phyloP scores from a whole-genome alignment of 2,329 filamentous ascomycete species.

The Allantophomopsis cytisporea region DNA sequence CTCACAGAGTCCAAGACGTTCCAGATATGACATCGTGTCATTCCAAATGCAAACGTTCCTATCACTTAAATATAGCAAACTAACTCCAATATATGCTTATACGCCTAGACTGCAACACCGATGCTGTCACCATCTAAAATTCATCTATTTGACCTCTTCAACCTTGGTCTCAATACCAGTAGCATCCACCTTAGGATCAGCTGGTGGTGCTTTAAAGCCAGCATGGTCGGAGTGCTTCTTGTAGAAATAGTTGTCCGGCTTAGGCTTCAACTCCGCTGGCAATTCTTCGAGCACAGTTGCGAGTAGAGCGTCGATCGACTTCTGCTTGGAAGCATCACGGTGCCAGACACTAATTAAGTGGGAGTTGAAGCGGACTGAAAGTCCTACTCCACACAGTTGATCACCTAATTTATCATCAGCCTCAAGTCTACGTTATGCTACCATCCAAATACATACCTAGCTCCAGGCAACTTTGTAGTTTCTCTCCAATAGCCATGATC shows the following conservation, averaged over 20 bases:
- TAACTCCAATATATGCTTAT: too few species aligned
- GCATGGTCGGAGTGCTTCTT: constrained; percentile 84
- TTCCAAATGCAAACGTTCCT: too few species aligned
- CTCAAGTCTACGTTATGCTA: neutral
- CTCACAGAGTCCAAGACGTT: too few species aligned
- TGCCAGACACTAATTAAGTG: constrained; percentile 90
- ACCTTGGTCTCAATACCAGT: constrained; percentile 8
- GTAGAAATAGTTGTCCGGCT: constrained; percentile 64
- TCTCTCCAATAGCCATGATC: constrained; percentile 72
- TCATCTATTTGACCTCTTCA: too few species aligned
- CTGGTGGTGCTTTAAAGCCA: constrained; percentile 52
- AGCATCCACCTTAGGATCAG: constrained; percentile 7
- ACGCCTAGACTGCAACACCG: too few species aligned
- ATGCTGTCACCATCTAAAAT: too few species aligned
- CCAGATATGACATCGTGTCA: too few species aligned
- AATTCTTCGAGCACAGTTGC: constrained; percentile 61
- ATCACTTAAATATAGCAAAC: too few species aligned
- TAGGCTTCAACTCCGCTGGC: constrained; percentile 58
- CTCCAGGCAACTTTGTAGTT: constrained; percentile 61
- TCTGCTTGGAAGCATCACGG: constrained; percentile 68
- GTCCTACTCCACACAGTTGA: constrained; percentile 80
- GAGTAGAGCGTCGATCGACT: constrained; percentile 63
- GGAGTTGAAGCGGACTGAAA: constrained; percentile 79
- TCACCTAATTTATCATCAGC: constrained; percentile 38
- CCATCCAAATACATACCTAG: constrained; percentile 35